These are phyloP conservation scores for Acer yangbiense DNA, from an alignment of 345 rosid genomes.

Conservation along the genomic window DNA sequence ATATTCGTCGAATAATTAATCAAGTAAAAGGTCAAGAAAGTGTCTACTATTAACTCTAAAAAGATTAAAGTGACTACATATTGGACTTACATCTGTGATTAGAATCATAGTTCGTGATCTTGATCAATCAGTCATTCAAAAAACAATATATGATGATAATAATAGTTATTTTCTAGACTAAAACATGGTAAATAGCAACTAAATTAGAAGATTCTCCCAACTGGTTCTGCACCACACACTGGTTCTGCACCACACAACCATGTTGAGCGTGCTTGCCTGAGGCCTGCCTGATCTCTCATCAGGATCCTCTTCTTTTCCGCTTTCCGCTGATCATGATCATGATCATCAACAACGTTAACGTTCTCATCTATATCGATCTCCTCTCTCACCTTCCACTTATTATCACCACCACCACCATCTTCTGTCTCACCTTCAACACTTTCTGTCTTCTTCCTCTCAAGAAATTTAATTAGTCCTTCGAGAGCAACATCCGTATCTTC, in stretches of 20 bases:
- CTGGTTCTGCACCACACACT: neutral
- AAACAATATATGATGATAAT: neutral
- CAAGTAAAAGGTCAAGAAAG: no score
- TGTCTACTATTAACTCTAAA: no score
- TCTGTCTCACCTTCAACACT: neutral
- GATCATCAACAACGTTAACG: neutral
- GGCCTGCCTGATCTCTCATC: neutral
- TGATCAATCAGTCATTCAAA: no score
- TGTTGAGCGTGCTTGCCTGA: neutral
- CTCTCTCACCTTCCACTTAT: neutral
- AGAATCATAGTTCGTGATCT: no score
- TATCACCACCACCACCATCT: constrained; percentile 4
- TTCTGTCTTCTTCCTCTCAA: constrained; percentile 12
- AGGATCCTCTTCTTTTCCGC: neutral
- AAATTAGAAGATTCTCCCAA: neutral
- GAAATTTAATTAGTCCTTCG: constrained; percentile 25
- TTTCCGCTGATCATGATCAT: neutral
- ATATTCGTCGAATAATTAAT: no score
- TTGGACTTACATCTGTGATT: no score
- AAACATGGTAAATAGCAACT: no score
- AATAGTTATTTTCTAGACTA: neutral
- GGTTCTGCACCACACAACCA: neutral
- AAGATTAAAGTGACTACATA: no score
- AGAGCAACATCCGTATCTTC: constrained; percentile 27
- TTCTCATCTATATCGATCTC: neutral